These are phyloP conservation scores for Solanum habrochaites DNA, from an alignment of 257 asterid species.

Conservation along the genomic window DNA sequence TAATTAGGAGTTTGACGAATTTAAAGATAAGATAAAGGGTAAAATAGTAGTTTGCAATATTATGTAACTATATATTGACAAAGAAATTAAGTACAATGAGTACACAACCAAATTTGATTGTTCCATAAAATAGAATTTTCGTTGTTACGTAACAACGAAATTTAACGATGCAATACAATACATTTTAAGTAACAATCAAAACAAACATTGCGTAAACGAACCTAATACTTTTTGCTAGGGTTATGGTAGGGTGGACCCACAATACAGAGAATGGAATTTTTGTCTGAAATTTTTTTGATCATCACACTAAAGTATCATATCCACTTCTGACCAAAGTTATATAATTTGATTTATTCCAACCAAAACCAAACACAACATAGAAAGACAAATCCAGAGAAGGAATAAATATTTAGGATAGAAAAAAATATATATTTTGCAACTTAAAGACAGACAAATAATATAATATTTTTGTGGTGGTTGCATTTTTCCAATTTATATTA, in stretches of 20 bases:
- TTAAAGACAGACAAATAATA: slow-evolving; percentile 4
- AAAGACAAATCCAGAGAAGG: slow-evolving; percentile 2
- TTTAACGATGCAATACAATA: too few species aligned
- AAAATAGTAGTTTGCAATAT: too few species aligned
- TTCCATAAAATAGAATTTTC: too few species aligned
- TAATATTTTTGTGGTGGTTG: background rate
- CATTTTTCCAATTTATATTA: background rate
- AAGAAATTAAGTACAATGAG: too few species aligned
- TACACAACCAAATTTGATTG: too few species aligned
- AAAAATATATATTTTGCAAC: background rate
- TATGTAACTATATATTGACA: too few species aligned
- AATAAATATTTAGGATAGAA: background rate
- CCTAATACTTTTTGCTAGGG: background rate
- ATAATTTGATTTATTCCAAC: background rate
- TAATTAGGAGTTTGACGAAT: too few species aligned
- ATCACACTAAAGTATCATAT: background rate
- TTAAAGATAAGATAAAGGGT: too few species aligned
- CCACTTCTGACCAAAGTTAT: background rate
- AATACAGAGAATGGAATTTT: background rate
- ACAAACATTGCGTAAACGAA: background rate
- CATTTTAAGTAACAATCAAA: too few species aligned
- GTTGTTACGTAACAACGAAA: too few species aligned
- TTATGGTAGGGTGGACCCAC: background rate
- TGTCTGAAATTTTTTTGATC: background rate
- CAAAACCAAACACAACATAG: background rate